Base-by-base conservation (phyloP, 139 green algal species). In the Closterium sp. region DNA sequence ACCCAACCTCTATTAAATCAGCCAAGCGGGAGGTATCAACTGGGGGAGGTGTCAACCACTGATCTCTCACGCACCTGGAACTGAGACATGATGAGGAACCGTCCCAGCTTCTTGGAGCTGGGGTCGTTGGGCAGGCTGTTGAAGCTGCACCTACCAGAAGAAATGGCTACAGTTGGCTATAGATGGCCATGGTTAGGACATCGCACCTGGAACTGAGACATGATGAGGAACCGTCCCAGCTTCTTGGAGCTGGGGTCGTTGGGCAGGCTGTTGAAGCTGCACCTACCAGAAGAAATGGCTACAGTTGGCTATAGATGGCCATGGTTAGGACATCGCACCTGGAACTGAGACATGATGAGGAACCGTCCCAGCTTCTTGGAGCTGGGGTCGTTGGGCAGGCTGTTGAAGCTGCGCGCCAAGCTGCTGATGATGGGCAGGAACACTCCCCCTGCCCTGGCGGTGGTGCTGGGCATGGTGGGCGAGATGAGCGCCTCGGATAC, bases 341-440 rank as follows among this genome's bases (percentile, higher is more conserved):
- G n/a, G n/a, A n/a, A n/a, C n/a, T n/a, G n/a, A n/a, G n/a, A n/a
- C n/a, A n/a, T n/a, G 31, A 99, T 96, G 24, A 96, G 31, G 19
- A 30, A 21, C 9, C 24, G n/a, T n/a, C n/a, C n/a, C n/a, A n/a
- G n/a, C n/a, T n/a, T 97, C 91, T 96, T 97, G 84, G 96, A 94
- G 73, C 96, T 91, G 89, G 88, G 94, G 86, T 97, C 91, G 94
- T 96, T 96, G 70, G 97, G 97, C 90, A 96, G 95, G 91, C 92
- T 96, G 91, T 95, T 96, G 21, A 94, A 88, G 42, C 27, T 92
- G 30, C 95, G 92, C 24, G 95, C 92, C 31, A 99, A 94, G 38
- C 95, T 97, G 84, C 97, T 97, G 91, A 99, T 99, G 95, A 99
- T 98, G 89, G 98, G 98, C 95, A 99, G 97, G 93, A 99, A 99